A percentile compares a stretch with the other conserved stretches of the same genome.
These are phyloP conservation scores for Chaetothyriales sp. DNA, from an alignment of 2,329 filamentous ascomycete genomes.

Conservation along the genomic window DNA sequence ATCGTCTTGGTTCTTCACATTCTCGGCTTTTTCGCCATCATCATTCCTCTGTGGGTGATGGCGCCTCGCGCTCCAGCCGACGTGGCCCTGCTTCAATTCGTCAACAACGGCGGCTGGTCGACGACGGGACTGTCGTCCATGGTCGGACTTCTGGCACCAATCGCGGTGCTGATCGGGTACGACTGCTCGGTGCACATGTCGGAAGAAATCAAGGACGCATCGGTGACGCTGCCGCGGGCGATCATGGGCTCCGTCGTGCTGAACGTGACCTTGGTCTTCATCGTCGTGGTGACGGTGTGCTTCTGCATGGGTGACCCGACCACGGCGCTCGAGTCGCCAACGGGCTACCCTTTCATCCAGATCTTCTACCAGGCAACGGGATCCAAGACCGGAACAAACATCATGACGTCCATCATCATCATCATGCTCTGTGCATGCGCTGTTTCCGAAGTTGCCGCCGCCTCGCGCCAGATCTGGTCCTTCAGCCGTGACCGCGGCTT, in stretches of 20 bases:
- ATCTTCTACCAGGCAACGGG: constrained; percentile 34
- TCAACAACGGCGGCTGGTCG: constrained; percentile 28
- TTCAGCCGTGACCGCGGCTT: constrained; percentile 10
- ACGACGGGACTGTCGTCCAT: constrained; percentile 28
- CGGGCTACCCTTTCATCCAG: constrained; percentile 35
- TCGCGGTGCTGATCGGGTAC: constrained; percentile 28
- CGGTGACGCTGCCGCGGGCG: constrained; percentile 22
- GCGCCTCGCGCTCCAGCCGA: constrained; percentile 23
- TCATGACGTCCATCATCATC: constrained; percentile 10
- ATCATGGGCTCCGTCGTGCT: constrained; percentile 23
- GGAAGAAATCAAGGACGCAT: constrained; percentile 27
- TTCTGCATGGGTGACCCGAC: constrained; percentile 28
- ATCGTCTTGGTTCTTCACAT: constrained; percentile 22
- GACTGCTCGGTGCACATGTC: constrained; percentile 33
- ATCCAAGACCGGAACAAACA: constrained; percentile 22
- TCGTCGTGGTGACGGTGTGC: constrained; percentile 23
- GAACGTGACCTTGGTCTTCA: constrained; percentile 24
- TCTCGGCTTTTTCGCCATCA: constrained; percentile 21
- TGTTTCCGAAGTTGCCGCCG: constrained; percentile 23
- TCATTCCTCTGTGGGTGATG: constrained; percentile 21
- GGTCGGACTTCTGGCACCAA: constrained; percentile 27
- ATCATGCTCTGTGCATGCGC: constrained; percentile 13
- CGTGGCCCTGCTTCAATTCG: constrained; percentile 34
- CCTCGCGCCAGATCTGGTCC: constrained; percentile 22
- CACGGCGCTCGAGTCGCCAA: constrained; percentile 25